Conservation (phyloP, 2,329 filamentous ascomycete genomes). For the Cercospora sp. region DNA sequence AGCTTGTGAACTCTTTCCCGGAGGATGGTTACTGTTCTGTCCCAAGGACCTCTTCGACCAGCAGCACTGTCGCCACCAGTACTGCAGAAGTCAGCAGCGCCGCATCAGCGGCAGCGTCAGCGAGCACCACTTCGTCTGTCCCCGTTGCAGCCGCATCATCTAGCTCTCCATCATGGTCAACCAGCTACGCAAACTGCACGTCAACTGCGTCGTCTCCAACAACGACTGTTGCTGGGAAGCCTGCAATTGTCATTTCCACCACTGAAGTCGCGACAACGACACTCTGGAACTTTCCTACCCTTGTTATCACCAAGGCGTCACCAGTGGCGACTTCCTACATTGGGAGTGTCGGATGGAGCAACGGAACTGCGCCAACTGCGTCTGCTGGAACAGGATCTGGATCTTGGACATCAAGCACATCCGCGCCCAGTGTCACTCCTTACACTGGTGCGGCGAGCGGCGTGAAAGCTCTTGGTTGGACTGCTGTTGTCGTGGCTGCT, state of each 20-base stretch:
- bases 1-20: slow-evolving; percentile 27
- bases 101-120: neutral
- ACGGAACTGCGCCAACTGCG: neutral
- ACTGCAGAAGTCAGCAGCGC: neutral
- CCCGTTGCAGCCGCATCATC: neutral
- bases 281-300: neutral
- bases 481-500: neutral
- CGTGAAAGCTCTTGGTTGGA: neutral
- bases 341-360: neutral
- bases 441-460: neutral
- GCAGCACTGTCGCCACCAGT: neutral
- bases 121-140: neutral
- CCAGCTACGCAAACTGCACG: neutral
- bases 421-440: neutral
- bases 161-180: neutral
- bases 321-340: neutral
- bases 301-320: neutral
- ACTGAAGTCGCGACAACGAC: neutral
- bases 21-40: neutral
- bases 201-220: neutral
- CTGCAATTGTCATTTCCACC: neutral
- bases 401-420: neutral
- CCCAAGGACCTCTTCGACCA: neutral
- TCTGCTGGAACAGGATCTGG: neutral
- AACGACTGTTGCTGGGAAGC: neutral